A percentile compares a stretch with the other conserved stretches of the same genome.
Conservation (phyloP, 352 stramenopile species). For the Globisporangium iwayamae region DNA sequence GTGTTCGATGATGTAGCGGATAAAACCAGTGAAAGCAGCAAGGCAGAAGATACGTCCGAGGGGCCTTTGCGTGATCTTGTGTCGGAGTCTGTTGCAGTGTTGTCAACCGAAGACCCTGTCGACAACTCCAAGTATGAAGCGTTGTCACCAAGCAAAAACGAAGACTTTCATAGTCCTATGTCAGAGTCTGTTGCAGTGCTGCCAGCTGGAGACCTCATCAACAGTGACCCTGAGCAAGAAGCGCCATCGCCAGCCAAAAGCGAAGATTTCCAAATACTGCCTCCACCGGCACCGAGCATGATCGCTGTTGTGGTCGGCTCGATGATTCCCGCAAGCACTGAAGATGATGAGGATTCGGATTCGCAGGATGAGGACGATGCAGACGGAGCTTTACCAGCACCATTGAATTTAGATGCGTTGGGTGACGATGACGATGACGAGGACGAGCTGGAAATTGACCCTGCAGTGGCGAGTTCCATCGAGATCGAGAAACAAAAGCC, state of each 20-base stretch:
- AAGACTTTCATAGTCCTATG: background rate
- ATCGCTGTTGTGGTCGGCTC: conserved; percentile 12
- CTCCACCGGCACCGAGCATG: conserved; percentile 9
- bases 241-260: background rate
- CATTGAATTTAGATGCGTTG: conserved; percentile 14
- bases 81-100: too few relatives aligned
- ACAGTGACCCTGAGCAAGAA: background rate
- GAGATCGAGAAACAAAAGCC: conserved; percentile 8
- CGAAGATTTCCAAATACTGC: conserved; percentile 6
- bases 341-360: conserved; percentile 13
- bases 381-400: conserved; percentile 7
- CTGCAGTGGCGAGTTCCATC: conserved; percentile 25
- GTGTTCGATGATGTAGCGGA: background rate
- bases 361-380: conserved; percentile 33
- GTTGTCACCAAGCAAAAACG: too few relatives aligned
- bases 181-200: too few relatives aligned
- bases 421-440: conserved; percentile 31
- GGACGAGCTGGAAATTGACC: conserved; percentile 48
- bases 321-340: conserved; percentile 12
- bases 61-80: background rate
- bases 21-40: background rate
- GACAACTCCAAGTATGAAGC: too few relatives aligned
- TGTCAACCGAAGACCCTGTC: too few relatives aligned
- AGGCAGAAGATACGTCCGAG: background rate
- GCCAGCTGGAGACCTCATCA: too few relatives aligned